phyloP scores from a whole-genome alignment of 2,329 filamentous ascomycete species.

The Talaromyces sp. region DNA sequence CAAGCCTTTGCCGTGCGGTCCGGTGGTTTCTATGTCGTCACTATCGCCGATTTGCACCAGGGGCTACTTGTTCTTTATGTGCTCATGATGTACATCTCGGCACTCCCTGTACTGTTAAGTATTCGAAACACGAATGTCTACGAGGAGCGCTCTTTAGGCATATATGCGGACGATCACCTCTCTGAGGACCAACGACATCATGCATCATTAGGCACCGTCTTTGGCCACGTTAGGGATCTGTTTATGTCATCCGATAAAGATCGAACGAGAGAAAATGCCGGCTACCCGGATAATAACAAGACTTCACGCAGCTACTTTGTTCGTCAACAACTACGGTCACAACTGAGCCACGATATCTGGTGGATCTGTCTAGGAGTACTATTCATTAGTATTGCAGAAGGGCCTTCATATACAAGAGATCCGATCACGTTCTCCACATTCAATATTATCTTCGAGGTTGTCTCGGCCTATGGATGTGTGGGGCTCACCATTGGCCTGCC shows the following conservation, averaged over 20 bases:
- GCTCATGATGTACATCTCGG: conserved; percentile 36
- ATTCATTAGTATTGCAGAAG: conserved; percentile 56
- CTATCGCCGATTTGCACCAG: conserved; percentile 50
- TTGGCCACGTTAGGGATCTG: conserved; percentile 22
- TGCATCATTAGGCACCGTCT: conserved; percentile 17
- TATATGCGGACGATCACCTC: conserved; percentile 29
- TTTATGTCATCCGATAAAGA: conserved; percentile 13
- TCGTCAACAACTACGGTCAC: conserved; percentile 55
- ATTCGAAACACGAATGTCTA: conserved; percentile 64
- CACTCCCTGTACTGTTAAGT: conserved; percentile 29
- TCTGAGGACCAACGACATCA: conserved; percentile 15
- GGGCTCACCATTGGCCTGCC: conserved; percentile 55
- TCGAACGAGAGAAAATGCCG: not conserved
- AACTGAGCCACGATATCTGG: conserved; percentile 63
- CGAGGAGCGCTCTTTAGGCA: conserved; percentile 60
- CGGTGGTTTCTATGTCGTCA: conserved; percentile 61
- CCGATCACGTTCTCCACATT: conserved; percentile 53
- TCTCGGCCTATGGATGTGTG: conserved; percentile 55
- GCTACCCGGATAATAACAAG: conserved; percentile 15
- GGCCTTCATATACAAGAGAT: conserved; percentile 46
- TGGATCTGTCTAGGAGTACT: conserved; percentile 57
- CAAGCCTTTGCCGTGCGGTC: conserved; percentile 57
- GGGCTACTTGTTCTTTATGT: conserved; percentile 55
- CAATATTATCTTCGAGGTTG: conserved; percentile 47
- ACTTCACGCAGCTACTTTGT: conserved; percentile 44